phyloP scores from a whole-genome alignment of 1,284 basidiomycete genomes.

The Cryptococcus sp. region DNA sequence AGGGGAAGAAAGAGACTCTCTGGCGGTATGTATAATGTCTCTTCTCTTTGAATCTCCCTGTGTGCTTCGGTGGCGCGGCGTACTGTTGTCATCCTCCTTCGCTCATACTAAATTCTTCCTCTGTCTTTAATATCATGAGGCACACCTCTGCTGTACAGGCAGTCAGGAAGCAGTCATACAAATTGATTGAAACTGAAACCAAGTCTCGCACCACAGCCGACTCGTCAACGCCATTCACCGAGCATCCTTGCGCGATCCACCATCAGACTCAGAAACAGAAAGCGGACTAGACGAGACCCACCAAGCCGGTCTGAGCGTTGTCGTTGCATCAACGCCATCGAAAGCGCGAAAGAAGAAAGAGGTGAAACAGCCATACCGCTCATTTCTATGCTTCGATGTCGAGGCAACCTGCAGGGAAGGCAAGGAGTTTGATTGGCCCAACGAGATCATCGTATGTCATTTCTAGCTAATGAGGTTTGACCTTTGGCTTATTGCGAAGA shows the following conservation, averaged over 20 bases:
- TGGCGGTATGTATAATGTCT: slow-evolving; percentile 36
- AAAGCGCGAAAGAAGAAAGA: not conserved
- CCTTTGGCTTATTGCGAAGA: slow-evolving; percentile 9
- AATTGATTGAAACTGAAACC: too few relatives aligned
- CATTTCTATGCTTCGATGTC: slow-evolving; percentile 60
- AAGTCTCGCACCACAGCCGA: not conserved
- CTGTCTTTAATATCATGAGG: too few relatives aligned
- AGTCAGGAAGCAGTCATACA: too few relatives aligned
- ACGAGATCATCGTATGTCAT: slow-evolving; percentile 86
- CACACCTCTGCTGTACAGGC: too few relatives aligned
- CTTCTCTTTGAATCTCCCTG: not conserved
- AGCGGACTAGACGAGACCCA: not conserved
- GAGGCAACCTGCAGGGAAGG: slow-evolving; percentile 81
- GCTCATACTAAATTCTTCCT: too few relatives aligned
- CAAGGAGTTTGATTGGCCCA: slow-evolving; percentile 71
- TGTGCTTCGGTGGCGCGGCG: too few relatives aligned
- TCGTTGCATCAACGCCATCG: not conserved
- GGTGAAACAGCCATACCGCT: slow-evolving; percentile 42
- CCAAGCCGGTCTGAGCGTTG: not conserved
- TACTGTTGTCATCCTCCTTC: too few relatives aligned
- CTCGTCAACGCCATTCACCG: slow-evolving; percentile 14
- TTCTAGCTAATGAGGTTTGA: slow-evolving; percentile 12
- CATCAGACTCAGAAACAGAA: slow-evolving; percentile 10
- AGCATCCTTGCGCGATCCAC: slow-evolving; percentile 11
- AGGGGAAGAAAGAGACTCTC: slow-evolving; percentile 52